Conservation (phyloP, 106 monocot species). For the Cymbidium sinense region DNA sequence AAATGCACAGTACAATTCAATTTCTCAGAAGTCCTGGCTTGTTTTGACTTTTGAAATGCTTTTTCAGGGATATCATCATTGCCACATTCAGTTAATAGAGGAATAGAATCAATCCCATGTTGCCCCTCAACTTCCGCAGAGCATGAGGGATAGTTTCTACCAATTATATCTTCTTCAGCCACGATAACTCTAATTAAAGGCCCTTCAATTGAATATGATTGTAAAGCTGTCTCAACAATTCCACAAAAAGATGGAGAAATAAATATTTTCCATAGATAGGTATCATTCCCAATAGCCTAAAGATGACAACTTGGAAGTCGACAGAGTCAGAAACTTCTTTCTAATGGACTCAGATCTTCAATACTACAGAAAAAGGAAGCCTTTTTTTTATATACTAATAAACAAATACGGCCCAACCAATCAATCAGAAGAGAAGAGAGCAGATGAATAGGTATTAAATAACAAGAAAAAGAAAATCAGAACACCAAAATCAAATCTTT, state of each 20-base stretch:
- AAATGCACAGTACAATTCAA: background rate
- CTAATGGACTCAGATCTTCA: background rate
- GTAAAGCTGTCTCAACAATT: background rate
- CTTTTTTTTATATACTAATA: background rate
- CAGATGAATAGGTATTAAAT: background rate
- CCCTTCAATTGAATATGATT: background rate
- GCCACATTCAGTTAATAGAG: background rate
- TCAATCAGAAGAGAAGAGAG: background rate
- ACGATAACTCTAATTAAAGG: background rate
- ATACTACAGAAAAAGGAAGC: background rate
- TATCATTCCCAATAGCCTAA: background rate
- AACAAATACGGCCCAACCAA: slow-evolving; percentile 1
- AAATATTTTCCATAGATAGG: slow-evolving; percentile 1
- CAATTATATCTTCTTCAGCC: background rate
- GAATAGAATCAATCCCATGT: background rate
- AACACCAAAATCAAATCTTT: background rate
- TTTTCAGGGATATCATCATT: background rate
- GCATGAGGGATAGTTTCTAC: background rate
- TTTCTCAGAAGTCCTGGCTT: background rate
- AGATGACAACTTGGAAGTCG: background rate
- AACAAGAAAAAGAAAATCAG: background rate
- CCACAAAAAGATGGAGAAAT: background rate
- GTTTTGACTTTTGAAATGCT: background rate
- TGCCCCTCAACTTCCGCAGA: background rate
- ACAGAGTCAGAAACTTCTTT: background rate